These are phyloP conservation scores for Zoysia pacifica DNA, from an alignment of 176 grass and related monocot genomes.

Conservation along the genomic window DNA sequence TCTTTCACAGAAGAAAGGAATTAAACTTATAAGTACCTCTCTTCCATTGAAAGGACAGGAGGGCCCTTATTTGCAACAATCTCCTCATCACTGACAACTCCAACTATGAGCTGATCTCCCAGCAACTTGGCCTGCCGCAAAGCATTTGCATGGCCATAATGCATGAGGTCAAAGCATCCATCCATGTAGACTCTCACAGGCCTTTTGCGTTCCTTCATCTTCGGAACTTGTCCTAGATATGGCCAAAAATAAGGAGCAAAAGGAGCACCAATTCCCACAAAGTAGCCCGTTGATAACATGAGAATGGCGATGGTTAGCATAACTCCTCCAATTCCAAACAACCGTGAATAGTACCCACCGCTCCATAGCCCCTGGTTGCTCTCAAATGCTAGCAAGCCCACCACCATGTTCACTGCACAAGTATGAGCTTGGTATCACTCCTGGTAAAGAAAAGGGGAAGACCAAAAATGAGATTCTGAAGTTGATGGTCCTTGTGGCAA, in stretches of 20 bases:
- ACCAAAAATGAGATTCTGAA: constrained; percentile 32
- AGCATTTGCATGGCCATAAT: constrained; percentile 88
- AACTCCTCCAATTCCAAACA: constrained; percentile 84
- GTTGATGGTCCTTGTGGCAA: not conserved
- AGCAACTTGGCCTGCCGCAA: constrained; percentile 79
- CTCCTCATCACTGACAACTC: constrained; percentile 89
- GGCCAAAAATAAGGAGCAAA: constrained; percentile 69
- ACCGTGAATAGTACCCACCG: constrained; percentile 60
- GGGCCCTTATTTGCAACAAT: constrained; percentile 90
- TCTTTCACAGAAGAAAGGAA: constrained; percentile 2
- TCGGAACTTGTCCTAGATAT: constrained; percentile 65
- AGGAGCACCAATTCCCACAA: constrained; percentile 69
- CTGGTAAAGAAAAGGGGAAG: constrained; percentile 37
- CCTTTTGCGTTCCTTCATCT: constrained; percentile 60
- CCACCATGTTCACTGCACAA: constrained; percentile 42
- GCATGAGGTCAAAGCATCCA: constrained; percentile 94
- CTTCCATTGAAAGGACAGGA: constrained; percentile 94
- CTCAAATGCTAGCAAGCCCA: constrained; percentile 67
- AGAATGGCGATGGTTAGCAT: constrained; percentile 69
- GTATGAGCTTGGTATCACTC: constrained; percentile 8
- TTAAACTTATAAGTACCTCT: constrained; percentile 51
- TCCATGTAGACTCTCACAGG: constrained; percentile 93
- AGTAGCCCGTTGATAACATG: constrained; percentile 71
- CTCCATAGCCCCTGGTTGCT: constrained; percentile 71
- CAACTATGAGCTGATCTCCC: constrained; percentile 78